Evolutionary conservation across 371 early-diverging fungal genomes (phyloP).

Genomic region (Astathelohania contejeani): DNA sequence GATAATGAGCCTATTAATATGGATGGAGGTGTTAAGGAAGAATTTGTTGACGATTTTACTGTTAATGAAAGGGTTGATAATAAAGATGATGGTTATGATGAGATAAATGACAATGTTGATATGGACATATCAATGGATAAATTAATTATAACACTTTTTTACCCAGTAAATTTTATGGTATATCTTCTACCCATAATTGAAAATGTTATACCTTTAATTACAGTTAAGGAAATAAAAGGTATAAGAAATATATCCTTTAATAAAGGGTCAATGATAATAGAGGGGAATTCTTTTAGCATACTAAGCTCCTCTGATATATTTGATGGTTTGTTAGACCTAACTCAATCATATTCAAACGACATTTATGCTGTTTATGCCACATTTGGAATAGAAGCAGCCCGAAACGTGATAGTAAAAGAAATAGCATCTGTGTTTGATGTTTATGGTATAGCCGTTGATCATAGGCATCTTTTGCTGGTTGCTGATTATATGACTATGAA

Average conservation of each 20-base stretch:
- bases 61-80: slow-evolving; percentile 24
- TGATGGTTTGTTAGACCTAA: slow-evolving; percentile 45
- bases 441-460: slow-evolving; percentile 85
- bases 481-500: slow-evolving; percentile 79
- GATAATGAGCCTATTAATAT: too few species aligned
- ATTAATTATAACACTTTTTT: too few species aligned
- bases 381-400: slow-evolving; percentile 96
- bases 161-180: too few species aligned
- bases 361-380: slow-evolving; percentile 71
- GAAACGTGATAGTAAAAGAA: slow-evolving; percentile 79
- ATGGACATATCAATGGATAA: slow-evolving; percentile 29
- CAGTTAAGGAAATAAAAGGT: slow-evolving; percentile 23
- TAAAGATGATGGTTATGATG: slow-evolving; percentile 42
- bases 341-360: slow-evolving; percentile 64
- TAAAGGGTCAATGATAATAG: slow-evolving; percentile 13
- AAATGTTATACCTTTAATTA: slow-evolving; percentile 13
- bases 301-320: background rate
- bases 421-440: slow-evolving; percentile 80
- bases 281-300: slow-evolving; percentile 23
- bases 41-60: slow-evolving; percentile 24
- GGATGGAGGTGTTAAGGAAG: slow-evolving; percentile 16
- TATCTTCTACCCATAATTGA: slow-evolving; percentile 30
- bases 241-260: slow-evolving; percentile 8
- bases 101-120: slow-evolving; percentile 40
- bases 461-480: slow-evolving; percentile 80